Evolutionary conservation across 345 rosid genomes (phyloP).

Genomic region (rapeseed (Brassica napus)): DNA sequence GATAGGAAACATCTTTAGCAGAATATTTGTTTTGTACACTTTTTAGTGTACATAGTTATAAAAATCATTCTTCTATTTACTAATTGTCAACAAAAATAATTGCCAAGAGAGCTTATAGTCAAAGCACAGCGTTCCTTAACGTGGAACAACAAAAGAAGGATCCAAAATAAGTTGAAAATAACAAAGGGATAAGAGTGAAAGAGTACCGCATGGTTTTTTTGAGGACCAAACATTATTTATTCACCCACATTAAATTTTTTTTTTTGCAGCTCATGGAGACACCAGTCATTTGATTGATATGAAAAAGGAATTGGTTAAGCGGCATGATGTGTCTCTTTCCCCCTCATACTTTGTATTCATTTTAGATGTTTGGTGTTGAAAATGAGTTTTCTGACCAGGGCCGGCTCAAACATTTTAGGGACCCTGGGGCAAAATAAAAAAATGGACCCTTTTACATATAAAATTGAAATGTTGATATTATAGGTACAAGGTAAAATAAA

Average conservation of each 20-base stretch:
- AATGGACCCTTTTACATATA: too few species aligned
- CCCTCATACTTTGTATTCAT: slow-evolving; percentile 23
- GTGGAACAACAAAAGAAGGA: slow-evolving; percentile 28
- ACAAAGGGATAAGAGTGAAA: slow-evolving; percentile 33
- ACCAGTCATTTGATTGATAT: slow-evolving; percentile 25
- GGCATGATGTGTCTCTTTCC: slow-evolving; percentile 34
- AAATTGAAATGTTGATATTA: too few species aligned
- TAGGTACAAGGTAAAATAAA: too few species aligned
- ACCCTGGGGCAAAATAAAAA: too few species aligned
- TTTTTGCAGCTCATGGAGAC: neutral
- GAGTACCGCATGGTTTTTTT: slow-evolving; percentile 43
- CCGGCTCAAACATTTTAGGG: too few species aligned
- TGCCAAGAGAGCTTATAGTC: neutral
- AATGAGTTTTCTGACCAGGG: slow-evolving; percentile 3
- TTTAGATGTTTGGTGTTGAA: slow-evolving; percentile 14
- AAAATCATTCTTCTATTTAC: neutral
- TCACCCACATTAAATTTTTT: neutral
- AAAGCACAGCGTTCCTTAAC: too few species aligned
- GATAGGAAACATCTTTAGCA: neutral
- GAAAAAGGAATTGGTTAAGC: slow-evolving; percentile 22
- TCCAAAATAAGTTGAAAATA: slow-evolving; percentile 14
- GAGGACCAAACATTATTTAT: slow-evolving; percentile 8
- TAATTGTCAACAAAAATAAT: neutral
- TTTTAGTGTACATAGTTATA: neutral
- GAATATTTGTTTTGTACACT: neutral